Base-by-base conservation (phyloP, 768 basidiomycete genomes). In the Pleurotus sapidus region DNA sequence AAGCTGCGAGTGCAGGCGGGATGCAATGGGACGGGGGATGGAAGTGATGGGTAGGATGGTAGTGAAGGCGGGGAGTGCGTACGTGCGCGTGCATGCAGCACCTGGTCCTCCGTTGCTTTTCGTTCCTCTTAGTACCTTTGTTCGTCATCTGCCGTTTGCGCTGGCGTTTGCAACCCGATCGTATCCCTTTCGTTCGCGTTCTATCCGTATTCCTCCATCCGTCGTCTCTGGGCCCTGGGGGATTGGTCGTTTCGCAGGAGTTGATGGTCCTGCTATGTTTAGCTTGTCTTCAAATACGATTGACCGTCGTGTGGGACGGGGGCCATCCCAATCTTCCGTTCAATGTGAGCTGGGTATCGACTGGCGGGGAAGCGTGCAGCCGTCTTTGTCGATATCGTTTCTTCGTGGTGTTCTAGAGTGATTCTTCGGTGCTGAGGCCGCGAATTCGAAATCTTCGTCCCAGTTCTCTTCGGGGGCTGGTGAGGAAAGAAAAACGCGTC, bases 361-460 rank as follows among this genome's bases (percentile, higher is more conserved):
- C 12, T 72, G 58, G 42, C 74, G 72, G 42, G 68, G 68, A 38
- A 50, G 61, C 24, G 25, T 61, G 60, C 37, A 17, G 11, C 24
- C 25, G 37, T 42, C 30, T 8, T 34, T 40, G 46, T 42, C 42
- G 51, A 43, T 61, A n/a, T 47, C 30, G 30, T 34, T 34, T 34
- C 30, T 9, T 63, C 53, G 54, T 59, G 42, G 40, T 57, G 57
- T 39, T 62, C 40, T 57, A 47, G n/a, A 54, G 42, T 11, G 57
- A 63, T 57, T 57, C 49, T 42, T 61, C 65, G 63, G 57, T 75
- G 70, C 24, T 15, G 24, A 17, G 17, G 17, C 18, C 27, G 51
- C 23, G 67, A 89, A 89, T 66, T 88, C 86, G 63, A 89, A 90
- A 67, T 91, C 88, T 61, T 89, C 88, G 72, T 91, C 89, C 89